phyloP scores from a whole-genome alignment of 768 basidiomycete genomes.

The Cystofilobasidium bisporidii region DNA sequence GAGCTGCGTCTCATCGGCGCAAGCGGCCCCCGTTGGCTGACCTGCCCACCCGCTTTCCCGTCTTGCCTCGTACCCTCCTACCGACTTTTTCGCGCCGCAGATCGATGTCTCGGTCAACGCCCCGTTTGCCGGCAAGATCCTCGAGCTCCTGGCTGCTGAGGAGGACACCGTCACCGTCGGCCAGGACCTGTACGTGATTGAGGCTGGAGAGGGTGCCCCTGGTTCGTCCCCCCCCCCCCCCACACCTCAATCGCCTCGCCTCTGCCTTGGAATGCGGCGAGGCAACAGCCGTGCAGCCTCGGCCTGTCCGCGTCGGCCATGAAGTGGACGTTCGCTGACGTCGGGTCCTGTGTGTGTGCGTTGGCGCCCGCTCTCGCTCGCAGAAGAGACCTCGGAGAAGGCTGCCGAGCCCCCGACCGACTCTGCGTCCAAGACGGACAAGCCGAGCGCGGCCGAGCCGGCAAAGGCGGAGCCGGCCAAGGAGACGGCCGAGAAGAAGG shows the following conservation, averaged over 20 bases:
- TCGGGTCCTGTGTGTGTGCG: too few relatives aligned
- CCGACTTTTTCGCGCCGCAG: constrained; percentile 41
- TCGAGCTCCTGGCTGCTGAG: constrained; percentile 74
- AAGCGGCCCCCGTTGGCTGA: too few relatives aligned
- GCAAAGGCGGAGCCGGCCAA: constrained; percentile 25
- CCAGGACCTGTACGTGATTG: constrained; percentile 85
- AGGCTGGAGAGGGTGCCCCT: constrained; percentile 60
- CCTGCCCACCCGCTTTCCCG: too few relatives aligned
- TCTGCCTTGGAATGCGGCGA: too few relatives aligned
- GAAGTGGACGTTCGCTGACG: too few relatives aligned
- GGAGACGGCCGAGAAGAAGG: constrained; percentile 29
- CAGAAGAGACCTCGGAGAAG: constrained; percentile 2
- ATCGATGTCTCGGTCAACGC: constrained; percentile 97
- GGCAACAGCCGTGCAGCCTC: too few relatives aligned
- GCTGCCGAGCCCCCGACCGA: constrained; percentile 15
- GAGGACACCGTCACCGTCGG: constrained; percentile 92
- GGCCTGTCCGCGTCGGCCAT: too few relatives aligned
- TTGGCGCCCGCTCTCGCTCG: too few relatives aligned
- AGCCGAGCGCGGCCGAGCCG: constrained; percentile 9
- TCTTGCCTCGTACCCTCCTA: neutral
- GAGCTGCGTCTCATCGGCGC: neutral
- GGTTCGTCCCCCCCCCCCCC: constrained; percentile 44
- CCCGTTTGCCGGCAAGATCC: constrained; percentile 73
- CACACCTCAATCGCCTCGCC: too few relatives aligned
- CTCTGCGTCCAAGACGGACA: constrained; percentile 3